Evolutionary conservation across 805 yeast species (phyloP).

Genomic region (Candida ponderosae): DNA sequence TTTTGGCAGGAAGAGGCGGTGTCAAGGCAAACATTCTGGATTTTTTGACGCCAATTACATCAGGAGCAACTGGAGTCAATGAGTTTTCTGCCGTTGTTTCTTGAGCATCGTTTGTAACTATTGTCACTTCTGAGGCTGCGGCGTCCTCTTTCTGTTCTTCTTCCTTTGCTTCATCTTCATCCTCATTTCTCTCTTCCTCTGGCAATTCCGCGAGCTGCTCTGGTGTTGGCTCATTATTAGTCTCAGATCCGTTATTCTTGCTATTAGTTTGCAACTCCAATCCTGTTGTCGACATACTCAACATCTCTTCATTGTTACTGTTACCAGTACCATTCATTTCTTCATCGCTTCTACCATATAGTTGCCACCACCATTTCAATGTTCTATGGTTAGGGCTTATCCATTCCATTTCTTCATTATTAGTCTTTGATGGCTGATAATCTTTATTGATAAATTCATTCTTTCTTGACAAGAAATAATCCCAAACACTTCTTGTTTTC

Average conservation of each 20-base stretch:
- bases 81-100: neutral
- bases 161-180: neutral
- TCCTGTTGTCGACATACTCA: conserved; percentile 2
- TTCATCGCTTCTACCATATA: conserved; percentile 68
- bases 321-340: conserved; percentile 40
- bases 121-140: neutral
- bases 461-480: conserved; percentile 74
- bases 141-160: neutral
- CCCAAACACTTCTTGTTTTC: conserved; percentile 82
- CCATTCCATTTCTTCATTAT: conserved; percentile 26
- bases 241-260: neutral
- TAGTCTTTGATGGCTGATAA: conserved; percentile 26
- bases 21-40: conserved; percentile 9
- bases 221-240: neutral
- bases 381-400: conserved; percentile 54
- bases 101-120: neutral
- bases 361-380: conserved; percentile 85
- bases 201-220: neutral
- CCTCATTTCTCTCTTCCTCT: neutral
- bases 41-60: no score
- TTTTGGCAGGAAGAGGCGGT: conserved; percentile 7
- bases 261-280: neutral
- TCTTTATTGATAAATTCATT: conserved; percentile 56
- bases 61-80: no score
- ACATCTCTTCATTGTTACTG: neutral